phyloP scores from a whole-genome alignment of 768 basidiomycete genomes.

The Hirschioporus abietinus region DNA sequence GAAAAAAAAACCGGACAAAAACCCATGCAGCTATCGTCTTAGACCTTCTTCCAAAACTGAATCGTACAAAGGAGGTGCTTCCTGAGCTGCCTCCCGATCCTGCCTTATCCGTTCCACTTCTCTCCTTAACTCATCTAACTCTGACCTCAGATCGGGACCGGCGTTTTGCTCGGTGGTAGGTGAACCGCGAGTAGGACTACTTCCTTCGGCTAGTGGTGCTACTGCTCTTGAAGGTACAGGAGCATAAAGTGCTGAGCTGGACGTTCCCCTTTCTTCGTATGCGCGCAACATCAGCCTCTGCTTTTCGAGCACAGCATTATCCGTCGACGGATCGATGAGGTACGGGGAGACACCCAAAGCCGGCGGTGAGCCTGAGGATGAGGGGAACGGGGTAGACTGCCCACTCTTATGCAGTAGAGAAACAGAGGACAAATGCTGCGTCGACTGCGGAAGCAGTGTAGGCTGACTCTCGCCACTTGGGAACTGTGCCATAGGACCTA shows the following conservation, averaged over 20 bases:
- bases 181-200: not conserved
- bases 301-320: not conserved
- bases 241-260: not conserved
- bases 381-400: not conserved
- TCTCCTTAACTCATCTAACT: not conserved
- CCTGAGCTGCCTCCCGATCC: not conserved
- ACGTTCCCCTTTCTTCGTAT: not conserved
- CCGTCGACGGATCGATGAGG: not conserved
- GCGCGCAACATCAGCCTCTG: not conserved
- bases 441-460: not conserved
- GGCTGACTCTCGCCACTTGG: not conserved
- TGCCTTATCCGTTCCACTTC: not conserved
- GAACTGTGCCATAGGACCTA: not conserved
- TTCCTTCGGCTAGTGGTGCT: not conserved
- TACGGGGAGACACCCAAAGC: not conserved
- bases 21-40: not conserved
- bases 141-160: not conserved
- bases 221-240: not conserved
- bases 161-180: not conserved
- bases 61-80: not conserved
- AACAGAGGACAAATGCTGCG: not conserved
- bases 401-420: not conserved
- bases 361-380: not conserved
- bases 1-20: not conserved
- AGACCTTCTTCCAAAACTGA: not conserved